Base-by-base conservation (phyloP, 768 basidiomycete species). In the Candolleomyces efflorescens region DNA sequence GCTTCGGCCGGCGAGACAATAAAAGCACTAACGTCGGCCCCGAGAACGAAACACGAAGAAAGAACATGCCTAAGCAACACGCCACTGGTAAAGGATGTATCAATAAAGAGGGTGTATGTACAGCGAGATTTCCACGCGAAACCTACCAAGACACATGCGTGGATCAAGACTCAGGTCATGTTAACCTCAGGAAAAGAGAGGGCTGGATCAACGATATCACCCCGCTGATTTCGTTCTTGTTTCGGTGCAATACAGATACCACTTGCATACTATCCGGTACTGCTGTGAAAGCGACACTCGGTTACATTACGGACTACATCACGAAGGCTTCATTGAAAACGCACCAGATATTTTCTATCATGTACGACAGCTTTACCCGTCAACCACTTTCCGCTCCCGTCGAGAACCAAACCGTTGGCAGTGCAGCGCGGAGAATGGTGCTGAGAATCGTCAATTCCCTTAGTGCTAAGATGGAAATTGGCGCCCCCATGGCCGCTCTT, bases 251-350 rank as follows among this genome's bases (percentile, higher is more conserved):
- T 51, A 71, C 74, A 2, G 75, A 78, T 64, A 65, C 73, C 0
- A 73, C 72, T 0, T 69, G 71, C 56, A 50, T 78, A 1, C 41
- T 70, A 10, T 77, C 73, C 18, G 77, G 77, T 0, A 78, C 77
- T 7, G 66, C 71, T 0, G 67, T 79, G 1, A 76, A 77, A 50
- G 67, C 73, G 15, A 66, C 74, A 2, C 56, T 76, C 0, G 64
- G 70, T 18, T 78, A 78, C 65, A 66, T 77, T 0, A 66, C 76
- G 6, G 75, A 81, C 38, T 81, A 81, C 60, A 67, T 79, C 1
- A 76, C 73, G 0, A 81, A 81, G 60, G 46, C 64, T 0, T 43
- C 61, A 1, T 58, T 81, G 13, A 79, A 77, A 44, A 75, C 73
- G 0, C 67, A 75, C 62, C 64, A 64, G 15, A 65, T 76, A 26